These are phyloP conservation scores for Histomonas meleagridis DNA, from an alignment of 208 protist genomes.

Conservation along the genomic window DNA sequence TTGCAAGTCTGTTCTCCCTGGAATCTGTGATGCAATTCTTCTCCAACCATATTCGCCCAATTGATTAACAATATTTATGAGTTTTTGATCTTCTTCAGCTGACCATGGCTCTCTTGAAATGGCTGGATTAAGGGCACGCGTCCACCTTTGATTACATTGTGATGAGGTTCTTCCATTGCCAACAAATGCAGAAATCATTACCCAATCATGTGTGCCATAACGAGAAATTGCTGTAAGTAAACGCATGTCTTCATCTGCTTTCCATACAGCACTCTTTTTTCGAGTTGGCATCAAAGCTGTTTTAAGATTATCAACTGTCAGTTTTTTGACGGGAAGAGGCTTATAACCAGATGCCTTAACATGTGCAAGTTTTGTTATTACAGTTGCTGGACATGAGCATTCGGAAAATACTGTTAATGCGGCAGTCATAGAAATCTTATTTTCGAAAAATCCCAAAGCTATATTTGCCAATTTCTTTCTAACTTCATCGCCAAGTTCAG, in stretches of 20 bases:
- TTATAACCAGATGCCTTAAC: neutral
- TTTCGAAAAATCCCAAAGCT: neutral
- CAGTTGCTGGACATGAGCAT: neutral
- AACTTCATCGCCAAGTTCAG: too few species aligned
- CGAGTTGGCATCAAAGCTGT: too few species aligned
- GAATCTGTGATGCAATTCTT: neutral
- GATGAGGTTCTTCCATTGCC: neutral
- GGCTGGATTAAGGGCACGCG: neutral
- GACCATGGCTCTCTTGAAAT: neutral
- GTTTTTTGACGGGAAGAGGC: too few species aligned
- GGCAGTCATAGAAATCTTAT: neutral
- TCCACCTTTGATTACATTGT: neutral
- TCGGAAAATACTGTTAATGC: neutral
- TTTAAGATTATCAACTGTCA: too few species aligned
- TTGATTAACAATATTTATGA: neutral
- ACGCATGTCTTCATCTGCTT: neutral
- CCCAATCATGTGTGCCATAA: neutral
- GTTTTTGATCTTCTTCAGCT: neutral
- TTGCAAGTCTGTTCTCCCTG: neutral
- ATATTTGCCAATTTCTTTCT: too few species aligned
- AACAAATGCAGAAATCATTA: neutral
- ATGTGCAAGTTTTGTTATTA: neutral
- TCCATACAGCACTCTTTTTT: neutral
- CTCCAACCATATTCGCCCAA: neutral
- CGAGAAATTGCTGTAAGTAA: neutral